Evolutionary conservation across 305 asterid genomes (phyloP).

Genomic region (Rubia peregrina): DNA sequence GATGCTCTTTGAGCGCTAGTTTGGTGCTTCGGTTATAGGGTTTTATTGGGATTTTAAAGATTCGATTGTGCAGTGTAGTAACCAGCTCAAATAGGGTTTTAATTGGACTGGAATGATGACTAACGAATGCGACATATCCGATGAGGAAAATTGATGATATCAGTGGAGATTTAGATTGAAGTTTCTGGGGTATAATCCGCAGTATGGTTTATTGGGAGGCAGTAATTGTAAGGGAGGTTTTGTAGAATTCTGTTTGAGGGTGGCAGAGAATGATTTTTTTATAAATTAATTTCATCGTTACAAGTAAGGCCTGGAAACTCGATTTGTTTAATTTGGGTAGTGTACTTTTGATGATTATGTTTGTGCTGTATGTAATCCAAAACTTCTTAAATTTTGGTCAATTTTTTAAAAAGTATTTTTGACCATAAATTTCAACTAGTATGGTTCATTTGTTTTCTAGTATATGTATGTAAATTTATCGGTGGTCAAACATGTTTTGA

Average conservation of each 20-base stretch:
- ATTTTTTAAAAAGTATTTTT: background rate
- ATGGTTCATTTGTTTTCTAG: too few species aligned
- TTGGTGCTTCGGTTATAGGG: background rate
- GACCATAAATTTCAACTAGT: too few species aligned
- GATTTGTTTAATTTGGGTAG: background rate
- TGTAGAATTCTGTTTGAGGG: background rate
- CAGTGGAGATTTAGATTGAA: background rate
- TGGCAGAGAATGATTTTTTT: background rate
- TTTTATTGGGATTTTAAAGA: background rate
- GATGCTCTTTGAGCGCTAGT: conserved; percentile 1
- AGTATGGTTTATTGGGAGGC: background rate
- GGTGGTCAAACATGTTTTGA: too few species aligned
- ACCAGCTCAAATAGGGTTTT: conserved; percentile 21
- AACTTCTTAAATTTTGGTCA: too few species aligned
- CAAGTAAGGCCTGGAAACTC: background rate
- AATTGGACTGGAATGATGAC: background rate
- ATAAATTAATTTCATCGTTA: background rate
- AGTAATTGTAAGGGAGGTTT: background rate
- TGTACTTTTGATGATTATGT: background rate
- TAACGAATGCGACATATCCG: background rate
- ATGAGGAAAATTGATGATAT: background rate
- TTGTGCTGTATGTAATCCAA: background rate
- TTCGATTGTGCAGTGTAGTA: background rate
- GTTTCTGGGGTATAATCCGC: background rate
- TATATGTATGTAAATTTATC: too few species aligned